Conservation (phyloP, 331 rosid genomes). For the Telfairia occidentalis region DNA sequence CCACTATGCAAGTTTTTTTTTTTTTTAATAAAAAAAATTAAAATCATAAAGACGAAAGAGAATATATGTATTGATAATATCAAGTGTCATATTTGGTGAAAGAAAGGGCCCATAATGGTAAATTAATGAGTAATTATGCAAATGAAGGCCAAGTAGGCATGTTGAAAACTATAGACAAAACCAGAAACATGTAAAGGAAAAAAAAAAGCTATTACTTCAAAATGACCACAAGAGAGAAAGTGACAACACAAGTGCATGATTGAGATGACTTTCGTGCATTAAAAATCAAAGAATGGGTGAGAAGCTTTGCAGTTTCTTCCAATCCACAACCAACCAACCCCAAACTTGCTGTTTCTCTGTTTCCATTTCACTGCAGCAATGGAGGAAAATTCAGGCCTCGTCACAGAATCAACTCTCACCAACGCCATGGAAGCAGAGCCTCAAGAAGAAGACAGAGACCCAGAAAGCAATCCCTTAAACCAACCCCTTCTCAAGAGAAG, state of each 20-base stretch:
- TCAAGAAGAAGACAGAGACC: conserved; percentile 47
- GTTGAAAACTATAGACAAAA: not conserved
- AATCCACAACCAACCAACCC: not conserved
- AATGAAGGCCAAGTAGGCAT: not conserved
- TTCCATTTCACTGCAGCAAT: not conserved
- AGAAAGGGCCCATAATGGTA: not conserved
- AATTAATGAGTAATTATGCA: not conserved
- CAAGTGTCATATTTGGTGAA: not conserved
- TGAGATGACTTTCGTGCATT: not conserved
- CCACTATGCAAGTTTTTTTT: no score
- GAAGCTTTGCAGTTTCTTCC: not conserved
- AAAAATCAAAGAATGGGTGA: not conserved
- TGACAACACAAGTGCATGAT: conserved; percentile 3
- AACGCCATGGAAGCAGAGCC: conserved; percentile 28
- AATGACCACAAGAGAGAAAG: not conserved
- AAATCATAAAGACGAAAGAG: not conserved
- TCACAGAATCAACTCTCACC: conserved; percentile 17
- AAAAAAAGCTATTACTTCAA: not conserved
- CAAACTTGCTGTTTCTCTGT: not conserved
- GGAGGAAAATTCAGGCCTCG: conserved; percentile 2
- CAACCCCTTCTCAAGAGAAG: conserved; percentile 56
- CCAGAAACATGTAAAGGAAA: not conserved
- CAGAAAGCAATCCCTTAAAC: conserved; percentile 48
- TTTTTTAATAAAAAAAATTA: not conserved
- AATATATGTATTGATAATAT: not conserved